Evolutionary conservation across 352 stramenopile genomes (phyloP).

Genomic region (Peronospora belbahrii): DNA sequence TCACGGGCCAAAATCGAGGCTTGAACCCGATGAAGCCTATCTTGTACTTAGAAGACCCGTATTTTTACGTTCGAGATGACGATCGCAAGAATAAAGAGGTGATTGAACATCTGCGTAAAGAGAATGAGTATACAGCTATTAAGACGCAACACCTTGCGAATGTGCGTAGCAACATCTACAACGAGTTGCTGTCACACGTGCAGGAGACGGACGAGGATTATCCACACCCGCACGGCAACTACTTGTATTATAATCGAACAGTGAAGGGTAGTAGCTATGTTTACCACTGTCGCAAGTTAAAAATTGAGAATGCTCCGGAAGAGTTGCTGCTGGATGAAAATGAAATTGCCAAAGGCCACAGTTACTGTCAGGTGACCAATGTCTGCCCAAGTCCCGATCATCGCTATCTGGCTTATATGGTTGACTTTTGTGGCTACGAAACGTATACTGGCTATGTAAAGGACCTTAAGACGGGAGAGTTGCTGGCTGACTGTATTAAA

Average conservation of each 20-base stretch:
- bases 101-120: slow-evolving; percentile 85
- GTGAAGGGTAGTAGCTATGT: slow-evolving; percentile 80
- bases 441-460: slow-evolving; percentile 90
- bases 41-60: slow-evolving; percentile 88
- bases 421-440: slow-evolving; percentile 92
- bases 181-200: slow-evolving; percentile 88
- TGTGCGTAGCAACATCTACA: slow-evolving; percentile 85
- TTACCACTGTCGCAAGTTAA: slow-evolving; percentile 72
- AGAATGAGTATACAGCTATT: slow-evolving; percentile 90
- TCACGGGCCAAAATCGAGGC: slow-evolving; percentile 74
- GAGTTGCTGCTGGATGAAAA: slow-evolving; percentile 94
- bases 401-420: slow-evolving; percentile 89
- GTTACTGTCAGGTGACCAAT: slow-evolving; percentile 74
- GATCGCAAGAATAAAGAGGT: slow-evolving; percentile 87
- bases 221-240: slow-evolving; percentile 74
- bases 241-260: slow-evolving; percentile 86
- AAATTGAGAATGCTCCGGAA: slow-evolving; percentile 63
- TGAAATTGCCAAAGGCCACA: slow-evolving; percentile 77
- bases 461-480: slow-evolving; percentile 62
- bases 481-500: slow-evolving; percentile 67
- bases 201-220: slow-evolving; percentile 84
- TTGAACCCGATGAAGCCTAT: slow-evolving; percentile 86
- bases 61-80: slow-evolving; percentile 94
- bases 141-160: slow-evolving; percentile 83
- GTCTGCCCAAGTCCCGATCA: slow-evolving; percentile 85